Conservation (phyloP, 768 basidiomycete genomes). For the Infundibulicybe gibba region DNA sequence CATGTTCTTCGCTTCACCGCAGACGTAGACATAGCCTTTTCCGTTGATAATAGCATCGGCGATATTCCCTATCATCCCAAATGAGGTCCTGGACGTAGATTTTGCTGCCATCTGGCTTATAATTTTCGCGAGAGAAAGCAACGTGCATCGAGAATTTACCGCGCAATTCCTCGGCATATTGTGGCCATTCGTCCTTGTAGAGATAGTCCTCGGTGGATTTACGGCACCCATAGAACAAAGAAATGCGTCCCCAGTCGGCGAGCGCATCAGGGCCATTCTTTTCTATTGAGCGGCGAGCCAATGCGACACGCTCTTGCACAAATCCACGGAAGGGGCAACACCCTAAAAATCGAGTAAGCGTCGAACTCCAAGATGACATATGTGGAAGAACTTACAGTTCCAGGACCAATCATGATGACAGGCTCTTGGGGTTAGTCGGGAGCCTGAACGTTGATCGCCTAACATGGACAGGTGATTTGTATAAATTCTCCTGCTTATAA, state of each 20-base stretch:
- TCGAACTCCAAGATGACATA: conserved; percentile 1
- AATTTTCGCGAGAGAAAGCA: conserved; percentile 92
- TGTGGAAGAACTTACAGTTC: conserved; percentile 71
- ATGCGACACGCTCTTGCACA: conserved; percentile 94
- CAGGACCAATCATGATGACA: conserved; percentile 99
- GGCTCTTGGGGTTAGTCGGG: conserved; percentile 97
- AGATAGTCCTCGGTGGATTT: conserved; percentile 86
- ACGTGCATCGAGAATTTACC: conserved; percentile 88
- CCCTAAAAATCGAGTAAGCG: conserved; percentile 49
- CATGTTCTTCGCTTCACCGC: conserved; percentile 97
- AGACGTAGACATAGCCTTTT: conserved; percentile 97
- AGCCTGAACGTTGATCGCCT: conserved; percentile 95
- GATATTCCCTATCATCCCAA: conserved; percentile 82
- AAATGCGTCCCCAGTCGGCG: conserved; percentile 92
- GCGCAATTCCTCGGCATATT: conserved; percentile 79
- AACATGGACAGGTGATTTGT: conserved; percentile 91
- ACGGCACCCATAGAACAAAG: conserved; percentile 96
- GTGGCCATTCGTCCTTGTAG: conserved; percentile 94
- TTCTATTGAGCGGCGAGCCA: conserved; percentile 90
- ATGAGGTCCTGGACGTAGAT: conserved; percentile 99
- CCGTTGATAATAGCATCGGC: conserved; percentile 88
- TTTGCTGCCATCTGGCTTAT: conserved; percentile 88
- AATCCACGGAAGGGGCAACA: conserved; percentile 99
- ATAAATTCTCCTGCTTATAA: conserved; percentile 67
- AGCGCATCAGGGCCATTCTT: conserved; percentile 95